Conservation (phyloP, 768 basidiomycete species). For the Suillus weaverae region DNA sequence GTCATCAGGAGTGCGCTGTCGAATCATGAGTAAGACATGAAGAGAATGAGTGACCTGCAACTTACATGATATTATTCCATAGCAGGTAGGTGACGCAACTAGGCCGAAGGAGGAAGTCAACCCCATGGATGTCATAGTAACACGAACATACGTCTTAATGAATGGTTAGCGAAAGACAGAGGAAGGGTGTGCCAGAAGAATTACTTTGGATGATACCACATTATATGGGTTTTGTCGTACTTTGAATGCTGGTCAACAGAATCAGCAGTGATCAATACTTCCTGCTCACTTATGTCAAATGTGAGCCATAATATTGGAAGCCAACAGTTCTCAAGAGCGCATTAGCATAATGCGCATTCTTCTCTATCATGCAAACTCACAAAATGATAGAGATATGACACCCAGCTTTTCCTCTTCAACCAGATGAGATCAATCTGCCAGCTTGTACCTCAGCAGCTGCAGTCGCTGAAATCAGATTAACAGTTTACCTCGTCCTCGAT, state of each 20-base stretch:
- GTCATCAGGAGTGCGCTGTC: conserved; percentile 14
- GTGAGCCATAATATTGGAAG: conserved; percentile 9
- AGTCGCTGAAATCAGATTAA: not conserved
- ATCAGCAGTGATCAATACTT: not conserved
- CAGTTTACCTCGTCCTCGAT: conserved; percentile 11
- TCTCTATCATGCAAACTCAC: conserved; percentile 4
- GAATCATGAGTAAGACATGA: not conserved
- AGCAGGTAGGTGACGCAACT: conserved; percentile 12
- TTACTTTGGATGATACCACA: conserved; percentile 6
- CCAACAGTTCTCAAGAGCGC: conserved; percentile 11
- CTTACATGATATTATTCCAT: conserved; percentile 11
- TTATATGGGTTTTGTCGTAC: conserved; percentile 2
- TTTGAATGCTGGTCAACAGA: not conserved
- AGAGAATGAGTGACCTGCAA: not conserved
- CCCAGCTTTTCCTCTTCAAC: conserved; percentile 12
- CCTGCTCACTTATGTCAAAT: conserved; percentile 8
- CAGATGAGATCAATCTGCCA: conserved; percentile 14
- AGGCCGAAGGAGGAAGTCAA: not conserved
- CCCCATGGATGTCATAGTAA: not conserved
- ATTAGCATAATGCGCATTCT: not conserved
- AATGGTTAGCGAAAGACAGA: not conserved
- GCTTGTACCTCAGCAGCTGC: not conserved
- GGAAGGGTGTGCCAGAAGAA: not conserved
- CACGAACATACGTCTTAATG: not conserved
- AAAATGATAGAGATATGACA: conserved; percentile 13